A percentile compares a stretch with the other conserved stretches of the same genome.
Evolutionary conservation across 306 rosid genomes (phyloP).

Genomic region (Senna tora): DNA sequence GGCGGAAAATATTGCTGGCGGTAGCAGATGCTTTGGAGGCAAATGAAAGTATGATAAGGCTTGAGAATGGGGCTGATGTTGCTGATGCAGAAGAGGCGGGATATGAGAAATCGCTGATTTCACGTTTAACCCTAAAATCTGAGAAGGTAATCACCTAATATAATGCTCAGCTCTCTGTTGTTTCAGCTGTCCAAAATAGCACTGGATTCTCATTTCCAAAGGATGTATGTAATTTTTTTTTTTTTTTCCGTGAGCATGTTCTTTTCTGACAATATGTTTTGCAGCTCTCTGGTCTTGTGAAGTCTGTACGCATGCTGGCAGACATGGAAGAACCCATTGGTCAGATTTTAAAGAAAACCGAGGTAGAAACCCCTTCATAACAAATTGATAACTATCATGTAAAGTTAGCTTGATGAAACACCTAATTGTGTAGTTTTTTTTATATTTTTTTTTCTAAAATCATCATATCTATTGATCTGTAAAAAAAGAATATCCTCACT

Average conservation of each 20-base stretch:
- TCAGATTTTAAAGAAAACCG: conserved; percentile 68
- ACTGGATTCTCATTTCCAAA: conserved; percentile 7
- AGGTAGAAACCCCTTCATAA: conserved; percentile 50
- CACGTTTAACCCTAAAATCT: conserved; percentile 77
- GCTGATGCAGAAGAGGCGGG: conserved; percentile 57
- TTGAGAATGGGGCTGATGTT: conserved; percentile 71
- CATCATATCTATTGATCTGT: conserved; percentile 19
- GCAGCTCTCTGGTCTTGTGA: conserved; percentile 73
- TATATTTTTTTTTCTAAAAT: background rate
- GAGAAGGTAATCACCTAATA: conserved; percentile 64
- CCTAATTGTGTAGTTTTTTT: conserved; percentile 7
- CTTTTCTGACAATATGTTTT: conserved; percentile 25
- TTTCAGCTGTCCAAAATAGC: background rate
- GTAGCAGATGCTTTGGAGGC: conserved; percentile 88
- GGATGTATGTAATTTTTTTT: background rate
- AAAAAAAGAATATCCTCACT: conserved; percentile 12
- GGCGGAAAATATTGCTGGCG: conserved; percentile 75
- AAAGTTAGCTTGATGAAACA: conserved; percentile 1
- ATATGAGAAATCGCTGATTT: conserved; percentile 66
- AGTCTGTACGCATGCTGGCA: conserved; percentile 75
- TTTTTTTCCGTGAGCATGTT: background rate
- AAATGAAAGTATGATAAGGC: conserved; percentile 55
- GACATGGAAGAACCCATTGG: conserved; percentile 90
- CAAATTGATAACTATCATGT: background rate
- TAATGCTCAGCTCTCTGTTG: background rate